phyloP scores from a whole-genome alignment of 1,284 basidiomycete genomes.

The Apiotrichum mycotoxinovorans region DNA sequence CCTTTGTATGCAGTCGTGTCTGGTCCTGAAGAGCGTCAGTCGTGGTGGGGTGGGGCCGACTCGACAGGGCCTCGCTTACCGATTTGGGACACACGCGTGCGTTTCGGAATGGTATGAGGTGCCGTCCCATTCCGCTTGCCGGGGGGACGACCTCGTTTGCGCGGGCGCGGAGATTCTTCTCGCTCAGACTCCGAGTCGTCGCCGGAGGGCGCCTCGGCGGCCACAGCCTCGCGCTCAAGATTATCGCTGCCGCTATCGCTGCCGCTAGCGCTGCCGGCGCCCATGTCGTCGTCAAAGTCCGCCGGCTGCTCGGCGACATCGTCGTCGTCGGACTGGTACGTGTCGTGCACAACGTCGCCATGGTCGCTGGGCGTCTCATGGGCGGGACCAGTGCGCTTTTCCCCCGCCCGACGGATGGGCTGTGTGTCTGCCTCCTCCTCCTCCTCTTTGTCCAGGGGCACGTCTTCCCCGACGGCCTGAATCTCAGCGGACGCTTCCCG shows the following conservation, averaged over 20 bases:
- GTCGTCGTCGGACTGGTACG: conserved; percentile 4
- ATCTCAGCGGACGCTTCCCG: not conserved
- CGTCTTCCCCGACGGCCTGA: not conserved
- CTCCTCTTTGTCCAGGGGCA: not conserved
- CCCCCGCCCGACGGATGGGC: conserved; percentile 2
- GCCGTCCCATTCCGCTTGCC: not conserved
- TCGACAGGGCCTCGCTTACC: no score
- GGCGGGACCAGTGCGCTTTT: not conserved
- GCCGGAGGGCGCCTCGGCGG: not conserved
- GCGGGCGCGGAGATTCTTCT: not conserved
- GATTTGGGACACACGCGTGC: not conserved
- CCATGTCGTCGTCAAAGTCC: conserved; percentile 4
- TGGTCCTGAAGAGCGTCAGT: conserved; percentile 24
- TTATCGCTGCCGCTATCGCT: not conserved
- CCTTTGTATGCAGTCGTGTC: conserved; percentile 52
- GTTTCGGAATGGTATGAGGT: not conserved
- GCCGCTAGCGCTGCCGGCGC: not conserved
- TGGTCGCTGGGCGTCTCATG: not conserved
- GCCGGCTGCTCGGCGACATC: not conserved
- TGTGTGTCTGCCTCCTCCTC: conserved; percentile 13
- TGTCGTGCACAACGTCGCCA: not conserved
- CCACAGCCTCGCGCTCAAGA: not conserved
- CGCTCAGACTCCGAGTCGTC: conserved; percentile 1
- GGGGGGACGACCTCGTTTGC: not conserved
- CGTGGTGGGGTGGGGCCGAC: no score